phyloP scores from a whole-genome alignment of 768 basidiomycete genomes.

The Mycena alexandri region DNA sequence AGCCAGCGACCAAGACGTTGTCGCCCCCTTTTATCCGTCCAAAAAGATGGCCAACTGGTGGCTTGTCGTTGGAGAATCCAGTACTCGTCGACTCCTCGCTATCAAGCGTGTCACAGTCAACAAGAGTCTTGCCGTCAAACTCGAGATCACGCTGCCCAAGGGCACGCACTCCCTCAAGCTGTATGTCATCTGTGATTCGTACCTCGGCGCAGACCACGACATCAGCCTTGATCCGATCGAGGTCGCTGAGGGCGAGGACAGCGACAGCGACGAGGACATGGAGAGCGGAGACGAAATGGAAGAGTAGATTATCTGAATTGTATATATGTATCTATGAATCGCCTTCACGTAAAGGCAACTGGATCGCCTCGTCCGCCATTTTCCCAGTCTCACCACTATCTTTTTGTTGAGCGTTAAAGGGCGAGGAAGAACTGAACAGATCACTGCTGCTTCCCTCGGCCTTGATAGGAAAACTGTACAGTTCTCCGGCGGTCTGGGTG shows the following conservation, averaged over 20 bases:
- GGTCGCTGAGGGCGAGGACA: constrained; percentile 92
- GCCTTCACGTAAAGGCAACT: constrained; percentile 9
- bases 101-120: constrained; percentile 92
- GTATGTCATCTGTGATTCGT: constrained; percentile 94
- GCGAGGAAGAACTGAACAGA: no score
- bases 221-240: constrained; percentile 85
- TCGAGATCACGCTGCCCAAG: constrained; percentile 91
- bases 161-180: constrained; percentile 87
- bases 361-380: background rate
- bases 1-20: constrained; percentile 80
- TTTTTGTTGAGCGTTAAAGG: no score
- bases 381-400: no score
- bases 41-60: constrained; percentile 98
- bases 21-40: constrained; percentile 94
- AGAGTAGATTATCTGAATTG: constrained; percentile 49
- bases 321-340: constrained; percentile 25
- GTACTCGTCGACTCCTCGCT: constrained; percentile 83
- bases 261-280: constrained; percentile 84
- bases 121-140: constrained; percentile 85
- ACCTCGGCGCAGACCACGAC: constrained; percentile 93
- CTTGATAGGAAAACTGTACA: background rate
- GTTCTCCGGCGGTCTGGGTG: background rate
- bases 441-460: constrained; percentile 1
- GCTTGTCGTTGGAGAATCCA: constrained; percentile 92
- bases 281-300: constrained; percentile 77